Evolutionary conservation across 176 grass and related monocot species (phyloP).

Genomic region (Bothriochloa decipiens): DNA sequence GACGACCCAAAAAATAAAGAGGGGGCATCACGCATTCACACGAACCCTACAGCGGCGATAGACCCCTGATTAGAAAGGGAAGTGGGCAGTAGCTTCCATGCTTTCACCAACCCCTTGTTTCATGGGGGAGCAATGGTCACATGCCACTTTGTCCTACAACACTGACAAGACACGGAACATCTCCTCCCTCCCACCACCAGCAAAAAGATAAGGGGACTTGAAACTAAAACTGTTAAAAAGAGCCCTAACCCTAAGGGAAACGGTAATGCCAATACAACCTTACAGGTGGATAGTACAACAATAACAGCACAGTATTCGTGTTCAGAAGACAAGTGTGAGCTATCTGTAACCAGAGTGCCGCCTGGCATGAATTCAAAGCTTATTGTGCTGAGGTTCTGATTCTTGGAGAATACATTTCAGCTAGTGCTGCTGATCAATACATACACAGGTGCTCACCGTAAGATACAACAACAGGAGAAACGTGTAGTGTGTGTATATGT

Average conservation of each 20-base stretch:
- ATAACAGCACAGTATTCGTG: not conserved
- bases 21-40: not conserved
- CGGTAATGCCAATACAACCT: not conserved
- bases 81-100: conserved; percentile 30
- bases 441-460: conserved; percentile 19
- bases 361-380: conserved; percentile 10
- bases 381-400: not conserved
- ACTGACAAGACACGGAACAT: conserved; percentile 24
- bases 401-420: not conserved
- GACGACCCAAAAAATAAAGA: conserved; percentile 12
- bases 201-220: conserved; percentile 28
- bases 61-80: conserved; percentile 28
- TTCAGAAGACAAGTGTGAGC: not conserved
- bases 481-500: not conserved
- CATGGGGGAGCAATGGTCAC: conserved; percentile 26
- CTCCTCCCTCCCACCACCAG: conserved; percentile 15
- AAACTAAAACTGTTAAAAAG: not conserved
- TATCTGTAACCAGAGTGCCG: not conserved
- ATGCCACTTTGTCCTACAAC: conserved; percentile 41
- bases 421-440: not conserved
- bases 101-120: conserved; percentile 33
- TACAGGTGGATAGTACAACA: conserved; percentile 22
- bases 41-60: conserved; percentile 26
- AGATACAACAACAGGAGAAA: conserved; percentile 36
- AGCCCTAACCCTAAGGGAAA: not conserved